Evolutionary conservation across 495 filamentous ascomycete species (phyloP), one percentile per base, ranked within the genome.

Genomic region (Schizothecium vesticola): DNA sequence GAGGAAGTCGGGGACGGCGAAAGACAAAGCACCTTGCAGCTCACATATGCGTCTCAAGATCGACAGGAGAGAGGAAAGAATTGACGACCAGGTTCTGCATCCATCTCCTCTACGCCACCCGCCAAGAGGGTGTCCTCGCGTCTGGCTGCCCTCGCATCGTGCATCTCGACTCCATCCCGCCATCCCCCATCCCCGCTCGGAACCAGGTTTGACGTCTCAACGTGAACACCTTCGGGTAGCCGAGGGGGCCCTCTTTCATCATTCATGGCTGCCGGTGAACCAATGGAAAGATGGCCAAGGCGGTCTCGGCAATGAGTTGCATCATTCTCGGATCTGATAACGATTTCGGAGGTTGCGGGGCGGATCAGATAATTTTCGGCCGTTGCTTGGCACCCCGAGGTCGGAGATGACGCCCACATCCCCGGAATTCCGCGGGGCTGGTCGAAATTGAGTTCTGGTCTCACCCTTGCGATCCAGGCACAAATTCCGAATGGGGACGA

Each of bases 281-380:
- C 73, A 76, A 77, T 77, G 31, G 26, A n/a, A 26, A 19, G 16
- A 1, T 36, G 64, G 36, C 25, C 43, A 51, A 55, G 31, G 67
- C 25, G 56, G 31, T 55, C 56, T 64, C 55, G 56, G 64, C 51
- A 10, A 26, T 36, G 62, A 70, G 70, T 72, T 70, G 70, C 70
- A 74, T 69, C 68, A 21, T 75, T 43, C 68, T 73, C 80, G 80
- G 81, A 83, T 83, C 81, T 73, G 81, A 83, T 83, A 83, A 83
- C 80, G 79, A 79, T 81, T 72, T 75, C 67, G 75, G 75, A 76
- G 75, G 70, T 66, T 65, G 64, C 58, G 57, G 64, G 67, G 70
- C 74, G 77, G 76, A 80, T 80, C 79, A 77, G 78, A 80, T 80
- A 80, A 80, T 71, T 75, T 72, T 73, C 67, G 61, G 67, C 43